Evolutionary conservation across 257 asterid species (phyloP), one percentile per base, ranked within the genome.

Genomic region (Petunia axillaris): DNA sequence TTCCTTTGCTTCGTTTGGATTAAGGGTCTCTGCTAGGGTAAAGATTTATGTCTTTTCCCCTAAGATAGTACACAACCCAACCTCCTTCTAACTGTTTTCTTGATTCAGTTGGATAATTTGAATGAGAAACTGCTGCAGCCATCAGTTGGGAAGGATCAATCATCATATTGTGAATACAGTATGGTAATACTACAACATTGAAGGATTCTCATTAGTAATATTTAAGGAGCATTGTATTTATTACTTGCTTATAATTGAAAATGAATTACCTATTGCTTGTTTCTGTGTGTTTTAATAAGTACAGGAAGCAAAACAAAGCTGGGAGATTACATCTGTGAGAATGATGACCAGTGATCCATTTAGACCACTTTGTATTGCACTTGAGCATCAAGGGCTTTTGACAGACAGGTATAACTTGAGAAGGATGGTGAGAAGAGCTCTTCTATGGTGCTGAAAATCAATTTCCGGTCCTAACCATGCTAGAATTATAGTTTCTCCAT

Each of bases 31-130:
- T 48, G 50, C 43, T 15, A 48, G 44, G 44, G 13, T 71, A 71
- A 48, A 2, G 11, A 35, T 73, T 52, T 73, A 35, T 73, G 11
- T 35, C 43, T 73, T 36, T 73, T 13, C 62, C 62, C 78, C 43
- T 36, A 50, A 11, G 36, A 73, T 25, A 35, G 35, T 14, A 7
- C 48, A 73, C 62, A 73, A 35, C 62, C 78, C 46, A 52, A 73
- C 62, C 62, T 48, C 43, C 66, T 62, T 67, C 83, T 81, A 67
- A 84, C 68, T 75, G 60, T 79, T 36, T 64, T 82, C 14, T 78
- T 73, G 46, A 76, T 80, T 64, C 92, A 96, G 99, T 85, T 96
- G 91, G 99, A 96, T 82, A 91, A 85, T 80, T 84, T 92, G 53
- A 96, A 96, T 78, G 99, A 96, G 91, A 81, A 86, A 76, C 85